These are phyloP conservation scores for Penicillium canariense DNA, from an alignment of 495 filamentous ascomycete genomes.

Conservation along the genomic window DNA sequence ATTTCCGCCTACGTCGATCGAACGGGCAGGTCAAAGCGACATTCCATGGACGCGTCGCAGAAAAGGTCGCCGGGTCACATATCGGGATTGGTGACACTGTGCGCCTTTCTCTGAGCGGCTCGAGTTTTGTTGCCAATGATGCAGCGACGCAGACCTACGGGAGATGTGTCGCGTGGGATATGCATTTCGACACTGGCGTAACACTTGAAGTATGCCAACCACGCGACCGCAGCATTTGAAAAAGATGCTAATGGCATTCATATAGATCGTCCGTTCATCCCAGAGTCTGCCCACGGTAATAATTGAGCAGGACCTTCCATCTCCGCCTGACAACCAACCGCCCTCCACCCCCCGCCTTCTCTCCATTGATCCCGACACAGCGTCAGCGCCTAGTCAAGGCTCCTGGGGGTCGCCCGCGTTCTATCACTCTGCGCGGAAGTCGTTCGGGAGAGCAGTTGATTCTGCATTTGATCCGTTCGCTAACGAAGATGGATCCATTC, in stretches of 20 bases:
- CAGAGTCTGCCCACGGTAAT: conserved; percentile 37
- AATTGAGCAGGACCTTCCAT: conserved; percentile 43
- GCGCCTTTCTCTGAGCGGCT: conserved; percentile 63
- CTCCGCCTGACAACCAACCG: conserved; percentile 20
- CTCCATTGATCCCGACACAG: conserved; percentile 5
- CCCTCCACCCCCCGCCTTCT: conserved; percentile 29
- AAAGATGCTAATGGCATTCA: conserved; percentile 1
- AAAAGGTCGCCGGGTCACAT: conserved; percentile 60
- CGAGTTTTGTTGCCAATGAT: conserved; percentile 54
- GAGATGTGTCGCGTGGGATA: conserved; percentile 70
- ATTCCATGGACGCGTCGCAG: conserved; percentile 71
- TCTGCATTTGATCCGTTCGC: conserved; percentile 64
- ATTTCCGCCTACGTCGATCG: conserved; percentile 74
- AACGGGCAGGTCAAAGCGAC: conserved; percentile 82
- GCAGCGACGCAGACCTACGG: conserved; percentile 56
- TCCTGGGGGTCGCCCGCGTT: conserved; percentile 76
- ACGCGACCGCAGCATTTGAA: background rate
- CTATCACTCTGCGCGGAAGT: conserved; percentile 60
- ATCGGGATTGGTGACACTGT: conserved; percentile 78
- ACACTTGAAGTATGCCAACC: conserved; percentile 53
- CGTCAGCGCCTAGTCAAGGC: background rate
- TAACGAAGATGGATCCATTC: conserved; percentile 63
- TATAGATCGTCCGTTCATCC: conserved; percentile 36
- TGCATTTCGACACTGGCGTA: conserved; percentile 58
- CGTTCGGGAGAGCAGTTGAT: conserved; percentile 57